phyloP scores from a whole-genome alignment of 1,284 basidiomycete genomes.

The Trametes pubescens region DNA sequence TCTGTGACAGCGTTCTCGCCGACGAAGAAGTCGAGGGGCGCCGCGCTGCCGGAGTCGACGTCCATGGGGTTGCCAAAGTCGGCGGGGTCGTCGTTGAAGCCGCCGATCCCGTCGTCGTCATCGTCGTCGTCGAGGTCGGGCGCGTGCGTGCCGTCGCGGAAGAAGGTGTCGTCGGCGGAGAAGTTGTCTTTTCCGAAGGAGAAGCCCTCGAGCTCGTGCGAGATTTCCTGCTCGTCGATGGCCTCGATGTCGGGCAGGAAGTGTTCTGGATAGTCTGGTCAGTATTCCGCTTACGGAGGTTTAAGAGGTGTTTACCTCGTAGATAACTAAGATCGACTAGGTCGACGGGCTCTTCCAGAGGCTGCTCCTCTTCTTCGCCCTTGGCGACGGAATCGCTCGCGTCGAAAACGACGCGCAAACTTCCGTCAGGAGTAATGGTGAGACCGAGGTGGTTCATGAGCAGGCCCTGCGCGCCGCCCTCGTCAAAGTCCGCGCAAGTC shows the following conservation, averaged over 20 bases:
- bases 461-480: constrained; percentile 94
- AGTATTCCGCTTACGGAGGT: constrained; percentile 14
- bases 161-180: constrained; percentile 69
- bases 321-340: constrained; percentile 75
- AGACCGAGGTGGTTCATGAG: constrained; percentile 91
- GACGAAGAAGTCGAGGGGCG: constrained; percentile 76
- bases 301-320: constrained; percentile 59
- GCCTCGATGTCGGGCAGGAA: constrained; percentile 75
- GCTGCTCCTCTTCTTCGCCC: constrained; percentile 77
- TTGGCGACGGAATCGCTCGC: constrained; percentile 90
- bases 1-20: constrained; percentile 75
- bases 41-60: constrained; percentile 50
- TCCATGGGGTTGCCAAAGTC: constrained; percentile 50
- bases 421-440: constrained; percentile 81
- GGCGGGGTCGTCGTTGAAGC: constrained; percentile 41
- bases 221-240: constrained; percentile 77
- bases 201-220: constrained; percentile 82
- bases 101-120: constrained; percentile 51
- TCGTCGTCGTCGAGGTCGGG: constrained; percentile 53
- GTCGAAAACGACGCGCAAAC: constrained; percentile 94
- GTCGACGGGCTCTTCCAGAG: constrained; percentile 67
- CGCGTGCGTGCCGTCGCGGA: constrained; percentile 56
- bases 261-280: constrained; percentile 50
- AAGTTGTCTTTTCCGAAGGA: constrained; percentile 74
- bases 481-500: constrained; percentile 98